Evolutionary conservation across 2,329 filamentous ascomycete species (phyloP), one percentile per base, ranked within the genome.

Genomic region (Penicillium fuscoglaucum): DNA sequence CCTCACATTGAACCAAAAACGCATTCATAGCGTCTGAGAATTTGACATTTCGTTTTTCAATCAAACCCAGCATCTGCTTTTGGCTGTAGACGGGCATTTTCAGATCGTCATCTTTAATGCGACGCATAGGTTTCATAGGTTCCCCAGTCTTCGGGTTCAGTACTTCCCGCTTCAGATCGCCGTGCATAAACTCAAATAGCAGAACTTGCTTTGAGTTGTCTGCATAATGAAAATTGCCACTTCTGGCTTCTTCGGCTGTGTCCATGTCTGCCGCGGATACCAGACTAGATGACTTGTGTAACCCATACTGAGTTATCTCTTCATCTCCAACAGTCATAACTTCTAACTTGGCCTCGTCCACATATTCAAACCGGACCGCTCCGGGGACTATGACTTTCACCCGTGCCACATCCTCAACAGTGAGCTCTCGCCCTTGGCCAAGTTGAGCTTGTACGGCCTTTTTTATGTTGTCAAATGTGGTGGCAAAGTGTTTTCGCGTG

Each of bases 31-130:
- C 90, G 58, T 86, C 88, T 0, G 81, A 81, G 69, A 98, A 98
- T 70, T 93, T 95, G 53, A 80, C 79, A 68, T 97, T 97, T 48
- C 95, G 83, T 77, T 93, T 95, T 75, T 93, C 91, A 66, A 99
- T 97, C 65, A 97, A 74, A 52, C 82, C 84, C 71, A 90, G 87
- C 89, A 98, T 91, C 76, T 96, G 91, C 74, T 93, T 93, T 75
- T 96, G 93, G 62, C 91, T 91, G 77, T 87, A 97, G 9, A 96
- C 90, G 0, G 93, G 95, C 87, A 97, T 91, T 74, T 90, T 96
- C 65, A 98, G 72, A 60, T 91, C 86, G 68, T 96, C 92, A 21
- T 93, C 84, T 58, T 86, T 83, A 62, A 92, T 79, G 68, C 85
- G 90, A 57, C 86, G 83, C 13, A 82, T 86, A 0, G 89, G 83